phyloP scores from a whole-genome alignment of 1,284 basidiomycete species.

The Ceratobasidium sp. region DNA sequence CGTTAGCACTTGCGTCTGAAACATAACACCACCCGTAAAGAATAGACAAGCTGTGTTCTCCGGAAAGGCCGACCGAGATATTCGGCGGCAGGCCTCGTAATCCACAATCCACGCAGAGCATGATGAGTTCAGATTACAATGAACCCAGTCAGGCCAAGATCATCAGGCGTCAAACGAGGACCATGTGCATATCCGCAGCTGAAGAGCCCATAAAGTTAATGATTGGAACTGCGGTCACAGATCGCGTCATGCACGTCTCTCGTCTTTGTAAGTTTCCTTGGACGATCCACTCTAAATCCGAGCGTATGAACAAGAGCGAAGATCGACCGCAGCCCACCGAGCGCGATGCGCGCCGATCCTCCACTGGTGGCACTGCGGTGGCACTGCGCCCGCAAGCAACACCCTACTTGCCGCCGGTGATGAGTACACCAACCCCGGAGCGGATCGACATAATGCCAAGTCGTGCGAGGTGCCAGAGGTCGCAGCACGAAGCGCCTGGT shows the following conservation, averaged over 20 bases:
- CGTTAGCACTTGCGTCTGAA: constrained; percentile 1
- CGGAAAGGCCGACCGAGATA: no score
- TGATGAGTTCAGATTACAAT: neutral
- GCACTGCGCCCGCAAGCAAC: constrained; percentile 45
- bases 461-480: constrained; percentile 25
- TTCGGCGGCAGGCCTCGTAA: no score
- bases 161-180: constrained; percentile 30
- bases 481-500: neutral
- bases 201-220: neutral
- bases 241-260: constrained; percentile 24
- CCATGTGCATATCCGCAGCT: constrained; percentile 43
- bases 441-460: constrained; percentile 31
- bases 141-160: constrained; percentile 6
- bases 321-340: constrained; percentile 37
- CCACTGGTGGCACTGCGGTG: constrained; percentile 19
- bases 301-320: neutral
- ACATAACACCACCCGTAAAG: constrained; percentile 8
- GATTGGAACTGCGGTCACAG: neutral
- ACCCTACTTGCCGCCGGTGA: constrained; percentile 6
- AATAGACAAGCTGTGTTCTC: neutral
- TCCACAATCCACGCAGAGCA: constrained; percentile 16
- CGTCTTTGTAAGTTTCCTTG: neutral
- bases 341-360: neutral
- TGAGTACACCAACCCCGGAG: neutral
- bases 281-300: neutral